Evolutionary conservation across 306 rosid genomes (phyloP), one percentile per base, ranked within the genome.

Genomic region (Neltuma alba): DNA sequence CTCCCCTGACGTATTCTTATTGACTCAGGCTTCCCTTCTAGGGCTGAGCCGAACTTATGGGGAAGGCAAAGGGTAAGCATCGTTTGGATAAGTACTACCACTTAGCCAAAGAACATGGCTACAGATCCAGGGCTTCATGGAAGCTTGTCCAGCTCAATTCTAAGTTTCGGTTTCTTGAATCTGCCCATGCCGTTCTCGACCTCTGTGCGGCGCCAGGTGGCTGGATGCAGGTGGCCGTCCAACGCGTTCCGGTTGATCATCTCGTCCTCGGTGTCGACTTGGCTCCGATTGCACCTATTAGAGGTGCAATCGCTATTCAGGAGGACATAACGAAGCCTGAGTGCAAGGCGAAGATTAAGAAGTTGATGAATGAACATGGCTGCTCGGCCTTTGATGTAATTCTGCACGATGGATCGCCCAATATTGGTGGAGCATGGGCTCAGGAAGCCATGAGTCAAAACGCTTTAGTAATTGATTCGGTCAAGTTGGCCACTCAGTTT

Each of bases 121-220:
- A 95, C 82, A 87, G 99, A 10, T 95, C 98, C 12, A 76, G 99
- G 62, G 99, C 99, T 8, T 88, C 99, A 25, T 95, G 94, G 96
- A 95, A 95, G 87, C 93, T 95, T 3, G 79, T 89, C 10, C 99
- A 95, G 87, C 93, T 95, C 73, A 92, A 95, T 42, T 60, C 86
- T 79, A 93, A 90, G 69, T 89, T 79, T 81, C 27, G 30, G 36
- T 91, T 95, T 78, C 98, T 95, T 55, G 94, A 87, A 12, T 90
- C 97, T 13, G 79, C 98, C 14, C 93, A 80, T 71, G 75, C 94
- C 83, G 96, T 95, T 44, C 99, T 95, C 86, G 98, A 95, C 70
- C 99, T 95, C 80, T 95, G 99, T 81, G 99, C 99, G 70, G 99
- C 99, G 37, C 99, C 98, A 6, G 99, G 99, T 0, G 99, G 99